Base-by-base conservation (phyloP, 225 moss, liverwort and hornwort species). In the Lunularia cruciata region DNA sequence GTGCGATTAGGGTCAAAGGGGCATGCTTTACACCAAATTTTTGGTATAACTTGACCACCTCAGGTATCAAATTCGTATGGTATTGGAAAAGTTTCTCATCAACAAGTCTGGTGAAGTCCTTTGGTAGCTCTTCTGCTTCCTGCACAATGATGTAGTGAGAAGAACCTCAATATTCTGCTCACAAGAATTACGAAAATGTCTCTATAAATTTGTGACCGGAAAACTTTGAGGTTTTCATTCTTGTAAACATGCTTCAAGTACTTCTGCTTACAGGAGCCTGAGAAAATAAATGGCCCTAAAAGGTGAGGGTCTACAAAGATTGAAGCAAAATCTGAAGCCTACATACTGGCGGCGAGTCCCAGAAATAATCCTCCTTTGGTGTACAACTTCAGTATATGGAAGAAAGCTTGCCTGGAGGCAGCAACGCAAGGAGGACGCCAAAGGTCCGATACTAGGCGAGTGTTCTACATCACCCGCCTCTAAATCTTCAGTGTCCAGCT, bases 81-180 rank as follows among this genome's bases (percentile, higher is more conserved):
- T 93, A 93, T 20, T 83, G 77, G 59, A 91, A 98, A 9, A 88
- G 84, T 47, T 80, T 79, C 30, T 98, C 89, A 79, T 98, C 93
- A 0, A 86, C 38, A 52, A 98, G 78, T 62, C 84, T 93, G n/a
- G 91, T 86, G 25, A 80, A 76, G 59, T 93, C 89, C 65, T 89
- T 98, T 5, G 98, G 98, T 56, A 93, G 40, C 19, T 93, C 98
- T 30, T 98, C 88, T 19, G 74, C 75, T 76, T 98, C 93, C 88
- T 94, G 36, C 42, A 61, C 51, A 18, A 31, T 28, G 2, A 22
- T 36, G n/a, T n/a, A n/a, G n/a, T n/a, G n/a, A n/a, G n/a, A n/a
- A n/a, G n/a, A n/a, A n/a, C n/a, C n/a, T n/a, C n/a, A n/a, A n/a
- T n/a, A n/a, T n/a, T n/a, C n/a, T n/a, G n/a, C n/a, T n/a, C n/a